phyloP scores from a whole-genome alignment of 2,329 filamentous ascomycete species.

The Colletotrichum coccodes region DNA sequence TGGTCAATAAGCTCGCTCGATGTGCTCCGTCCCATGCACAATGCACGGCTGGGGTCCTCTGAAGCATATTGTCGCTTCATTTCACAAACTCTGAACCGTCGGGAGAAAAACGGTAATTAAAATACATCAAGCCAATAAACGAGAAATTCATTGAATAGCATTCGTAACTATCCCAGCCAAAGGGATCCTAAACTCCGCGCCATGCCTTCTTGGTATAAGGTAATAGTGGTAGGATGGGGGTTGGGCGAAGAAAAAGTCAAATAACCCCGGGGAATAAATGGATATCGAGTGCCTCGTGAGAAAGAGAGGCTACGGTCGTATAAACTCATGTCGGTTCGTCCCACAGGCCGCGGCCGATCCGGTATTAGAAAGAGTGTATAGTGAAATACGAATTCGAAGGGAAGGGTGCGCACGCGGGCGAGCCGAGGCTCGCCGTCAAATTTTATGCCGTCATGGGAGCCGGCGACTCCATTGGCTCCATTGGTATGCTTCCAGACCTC shows the following conservation, averaged over 20 bases:
- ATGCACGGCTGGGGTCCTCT: background rate
- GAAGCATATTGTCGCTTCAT: background rate
- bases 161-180: constrained; percentile 24
- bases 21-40: background rate
- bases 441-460: constrained; percentile 23
- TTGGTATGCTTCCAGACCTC: constrained; percentile 21
- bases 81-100: background rate
- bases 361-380: constrained; percentile 31
- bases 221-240: constrained; percentile 15
- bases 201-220: constrained; percentile 36
- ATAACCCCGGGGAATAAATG: constrained; percentile 18
- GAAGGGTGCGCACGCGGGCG: constrained; percentile 1
- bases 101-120: background rate
- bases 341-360: constrained; percentile 6
- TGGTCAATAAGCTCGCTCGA: background rate
- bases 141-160: constrained; percentile 15
- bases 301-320: constrained; percentile 21
- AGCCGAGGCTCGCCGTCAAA: background rate
- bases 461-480: constrained; percentile 31
- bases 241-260: background rate
- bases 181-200: constrained; percentile 33
- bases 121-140: background rate
- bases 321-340: constrained; percentile 26
- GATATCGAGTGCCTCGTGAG: constrained; percentile 31
- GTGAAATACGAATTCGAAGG: constrained; percentile 20